These are phyloP conservation scores for Phytophthora vignae DNA, from an alignment of 352 stramenopile species.

Conservation along the genomic window DNA sequence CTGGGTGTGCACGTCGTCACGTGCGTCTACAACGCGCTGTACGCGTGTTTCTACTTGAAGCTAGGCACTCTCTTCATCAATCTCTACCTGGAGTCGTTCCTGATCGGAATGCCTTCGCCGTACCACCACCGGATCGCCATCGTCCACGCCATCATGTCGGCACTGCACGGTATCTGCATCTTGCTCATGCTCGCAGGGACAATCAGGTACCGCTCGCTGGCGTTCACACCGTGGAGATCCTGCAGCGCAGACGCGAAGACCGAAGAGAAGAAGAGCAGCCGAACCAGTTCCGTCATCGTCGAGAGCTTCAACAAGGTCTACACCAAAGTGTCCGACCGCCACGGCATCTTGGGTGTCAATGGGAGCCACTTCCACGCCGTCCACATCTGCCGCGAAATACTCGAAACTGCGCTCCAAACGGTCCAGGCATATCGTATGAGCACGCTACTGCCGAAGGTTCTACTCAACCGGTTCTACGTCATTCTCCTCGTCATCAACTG, in stretches of 20 bases:
- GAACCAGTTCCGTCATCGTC: slow-evolving; percentile 14
- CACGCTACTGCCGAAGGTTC: slow-evolving; percentile 22
- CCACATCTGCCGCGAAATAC: slow-evolving; percentile 23
- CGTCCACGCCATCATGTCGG: slow-evolving; percentile 30
- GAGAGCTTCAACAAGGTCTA: slow-evolving; percentile 23
- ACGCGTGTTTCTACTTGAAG: slow-evolving; percentile 22
- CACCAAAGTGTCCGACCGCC: slow-evolving; percentile 7
- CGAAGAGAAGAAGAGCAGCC: not conserved
- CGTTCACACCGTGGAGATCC: slow-evolving; percentile 20
- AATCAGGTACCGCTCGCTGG: slow-evolving; percentile 11
- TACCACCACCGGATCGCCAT: slow-evolving; percentile 27
- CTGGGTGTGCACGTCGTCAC: not conserved
- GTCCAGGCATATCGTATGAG: slow-evolving; percentile 43
- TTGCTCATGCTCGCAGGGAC: slow-evolving; percentile 19
- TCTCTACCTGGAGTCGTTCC: slow-evolving; percentile 18
- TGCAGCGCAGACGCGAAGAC: slow-evolving; percentile 2
- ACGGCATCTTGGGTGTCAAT: slow-evolving; percentile 25
- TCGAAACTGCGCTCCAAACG: slow-evolving; percentile 33
- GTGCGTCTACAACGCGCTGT: not conserved
- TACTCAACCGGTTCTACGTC: slow-evolving; percentile 47
- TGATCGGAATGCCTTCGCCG: slow-evolving; percentile 27
- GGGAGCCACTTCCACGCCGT: slow-evolving; percentile 16
- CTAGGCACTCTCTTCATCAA: slow-evolving; percentile 20
- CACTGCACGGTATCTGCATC: slow-evolving; percentile 30
- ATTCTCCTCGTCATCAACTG: slow-evolving; percentile 39